Base-by-base conservation (phyloP, 2,329 filamentous ascomycete species). In the Gnomoniopsis smithogilvyi region DNA sequence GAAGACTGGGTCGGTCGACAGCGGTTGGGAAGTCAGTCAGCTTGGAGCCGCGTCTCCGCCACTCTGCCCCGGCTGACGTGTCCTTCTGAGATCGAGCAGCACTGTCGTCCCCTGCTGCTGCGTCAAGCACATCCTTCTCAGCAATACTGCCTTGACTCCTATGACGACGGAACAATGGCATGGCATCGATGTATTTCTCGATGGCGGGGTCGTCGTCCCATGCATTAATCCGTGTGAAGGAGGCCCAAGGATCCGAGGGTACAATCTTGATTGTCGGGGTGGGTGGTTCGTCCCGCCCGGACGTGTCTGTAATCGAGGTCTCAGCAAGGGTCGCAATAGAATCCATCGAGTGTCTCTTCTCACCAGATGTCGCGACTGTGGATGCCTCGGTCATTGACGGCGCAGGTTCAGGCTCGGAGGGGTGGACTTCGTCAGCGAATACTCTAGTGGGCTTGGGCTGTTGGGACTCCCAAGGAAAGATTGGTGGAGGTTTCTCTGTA, bases 201-300 rank as follows among this genome's bases (percentile, higher is more conserved):
- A 99, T 99, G 64, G 91, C 89, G 14, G 91, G 90, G 54, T 96
- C 84, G 55, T 91, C 90, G 68, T 99, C 95, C 95, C 95, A 99
- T 17, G 92, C 93, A 72, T 98, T 99, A 53, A 80, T 84, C 50
- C 86, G 83, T n/a, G 85, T 79, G 71, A 89, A 96, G 50, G 81
- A 81, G 63, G 85, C 82, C 90, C 91, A 96, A 21, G 86, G 82
- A 67, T 88, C 80, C 51, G 82, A 76, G 41, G 79, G 69, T 22
- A 73, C 75, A 58, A 77, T 65, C 48, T 73, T 73, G 60, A 80
- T 74, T 30, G 76, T 78, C 26, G 81, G 78, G 53, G 80, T 81
- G 47, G 72, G 70, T 54, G 82, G 78, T 33, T 83, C 81, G 38
- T 68, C 67, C 12, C 78, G 74, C 61, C 78, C 78, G 65, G 75